These are phyloP conservation scores for Dactylorhiza incarnata DNA, from an alignment of 106 monocot species.

Conservation along the genomic window DNA sequence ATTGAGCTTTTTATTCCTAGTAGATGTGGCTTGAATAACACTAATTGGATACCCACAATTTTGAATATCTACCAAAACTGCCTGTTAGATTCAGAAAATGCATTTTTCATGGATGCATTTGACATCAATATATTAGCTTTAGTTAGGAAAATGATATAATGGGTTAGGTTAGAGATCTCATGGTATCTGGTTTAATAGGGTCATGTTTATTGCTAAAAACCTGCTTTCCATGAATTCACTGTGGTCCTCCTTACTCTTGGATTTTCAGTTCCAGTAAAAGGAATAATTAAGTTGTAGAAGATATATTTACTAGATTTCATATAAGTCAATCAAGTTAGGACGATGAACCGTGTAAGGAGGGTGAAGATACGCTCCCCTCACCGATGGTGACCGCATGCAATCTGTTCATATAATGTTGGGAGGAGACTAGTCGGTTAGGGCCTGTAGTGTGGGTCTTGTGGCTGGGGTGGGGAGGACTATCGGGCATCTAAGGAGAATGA, in stretches of 20 bases:
- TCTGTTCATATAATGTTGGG: too few species aligned
- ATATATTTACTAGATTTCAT: not conserved
- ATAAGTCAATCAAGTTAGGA: not conserved
- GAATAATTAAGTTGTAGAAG: not conserved
- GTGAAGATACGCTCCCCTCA: too few species aligned
- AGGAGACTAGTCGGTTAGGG: too few species aligned
- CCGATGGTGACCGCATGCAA: too few species aligned
- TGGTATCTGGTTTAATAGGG: too few species aligned
- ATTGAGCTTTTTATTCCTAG: not conserved
- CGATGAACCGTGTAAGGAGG: too few species aligned
- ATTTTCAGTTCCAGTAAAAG: not conserved
- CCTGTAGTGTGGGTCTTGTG: too few species aligned
- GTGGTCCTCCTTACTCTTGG: not conserved
- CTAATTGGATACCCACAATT: not conserved
- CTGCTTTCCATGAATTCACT: not conserved
- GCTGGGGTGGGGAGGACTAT: too few species aligned
- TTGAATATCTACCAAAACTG: not conserved
- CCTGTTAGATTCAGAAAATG: not conserved
- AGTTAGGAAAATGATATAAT: not conserved
- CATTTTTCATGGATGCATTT: not conserved
- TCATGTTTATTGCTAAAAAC: not conserved
- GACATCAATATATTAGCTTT: not conserved
- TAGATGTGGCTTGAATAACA: not conserved
- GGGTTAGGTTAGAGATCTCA: not conserved
- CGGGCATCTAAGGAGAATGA: too few species aligned